phyloP scores from a whole-genome alignment of 2,329 filamentous ascomycete species.

The Huntiella savannae region DNA sequence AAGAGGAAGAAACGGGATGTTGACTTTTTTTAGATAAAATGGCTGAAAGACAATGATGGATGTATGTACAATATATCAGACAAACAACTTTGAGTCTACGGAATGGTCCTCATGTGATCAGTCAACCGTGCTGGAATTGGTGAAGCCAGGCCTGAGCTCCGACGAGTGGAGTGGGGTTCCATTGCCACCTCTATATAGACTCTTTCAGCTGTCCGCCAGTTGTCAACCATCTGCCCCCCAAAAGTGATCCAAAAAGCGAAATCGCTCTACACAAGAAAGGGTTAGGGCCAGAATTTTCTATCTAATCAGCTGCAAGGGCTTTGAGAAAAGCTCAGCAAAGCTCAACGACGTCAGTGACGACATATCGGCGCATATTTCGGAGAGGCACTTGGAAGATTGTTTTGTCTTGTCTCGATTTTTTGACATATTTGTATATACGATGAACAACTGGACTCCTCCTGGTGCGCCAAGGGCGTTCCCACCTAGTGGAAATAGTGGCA shows the following conservation, averaged over 20 bases:
- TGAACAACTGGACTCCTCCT: slow-evolving; percentile 5
- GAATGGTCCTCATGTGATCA: too few species aligned
- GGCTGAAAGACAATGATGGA: too few species aligned
- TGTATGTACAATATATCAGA: too few species aligned
- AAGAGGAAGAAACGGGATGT: too few species aligned
- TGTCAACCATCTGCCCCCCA: neutral
- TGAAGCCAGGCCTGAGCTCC: neutral
- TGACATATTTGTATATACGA: neutral
- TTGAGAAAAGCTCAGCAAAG: too few species aligned
- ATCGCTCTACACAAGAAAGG: neutral
- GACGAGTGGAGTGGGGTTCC: neutral
- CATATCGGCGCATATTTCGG: neutral
- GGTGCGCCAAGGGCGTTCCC: slow-evolving; percentile 3
- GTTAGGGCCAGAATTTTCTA: neutral
- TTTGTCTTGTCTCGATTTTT: neutral
- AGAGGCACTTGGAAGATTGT: neutral
- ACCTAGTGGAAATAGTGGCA: neutral
- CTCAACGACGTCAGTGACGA: neutral
- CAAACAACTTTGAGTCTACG: too few species aligned
- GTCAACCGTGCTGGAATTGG: neutral
- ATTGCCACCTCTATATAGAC: neutral
- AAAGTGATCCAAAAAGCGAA: neutral
- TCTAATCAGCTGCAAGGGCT: neutral
- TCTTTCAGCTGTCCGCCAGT: neutral
- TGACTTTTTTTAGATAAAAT: too few species aligned